Percentiles rank a stretch among this genome's conserved stretches.
Evolutionary conservation across 805 yeast genomes (phyloP).

Genomic region (Zygoascus tannicola): DNA sequence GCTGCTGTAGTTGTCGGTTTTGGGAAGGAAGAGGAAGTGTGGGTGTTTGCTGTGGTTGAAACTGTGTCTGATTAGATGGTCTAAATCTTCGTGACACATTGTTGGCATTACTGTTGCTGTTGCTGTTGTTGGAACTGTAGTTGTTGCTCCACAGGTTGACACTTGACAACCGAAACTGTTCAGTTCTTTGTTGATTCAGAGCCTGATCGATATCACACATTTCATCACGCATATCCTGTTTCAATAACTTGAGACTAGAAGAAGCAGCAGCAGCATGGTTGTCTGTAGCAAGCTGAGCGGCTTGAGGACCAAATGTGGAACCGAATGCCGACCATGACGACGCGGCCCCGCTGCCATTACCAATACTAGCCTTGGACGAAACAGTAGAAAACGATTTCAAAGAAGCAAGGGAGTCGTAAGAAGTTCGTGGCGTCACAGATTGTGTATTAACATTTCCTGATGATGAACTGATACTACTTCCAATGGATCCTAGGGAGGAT

Average conservation of each 20-base stretch:
- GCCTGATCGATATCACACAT: neutral
- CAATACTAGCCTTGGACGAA: conserved; percentile 1
- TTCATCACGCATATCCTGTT: neutral
- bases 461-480: neutral
- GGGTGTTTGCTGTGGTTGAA: too few species aligned
- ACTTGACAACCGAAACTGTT: neutral
- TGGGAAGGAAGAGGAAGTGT: neutral
- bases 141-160: neutral
- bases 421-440: conserved; percentile 6
- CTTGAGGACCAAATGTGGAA: neutral
- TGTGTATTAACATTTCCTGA: neutral
- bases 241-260: neutral
- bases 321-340: neutral
- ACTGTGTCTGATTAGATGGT: too few species aligned
- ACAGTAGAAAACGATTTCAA: conserved; percentile 9
- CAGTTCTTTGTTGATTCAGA: neutral
- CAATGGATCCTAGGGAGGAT: neutral
- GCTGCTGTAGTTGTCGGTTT: neutral
- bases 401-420: conserved; percentile 16
- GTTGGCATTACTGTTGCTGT: neutral
- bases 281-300: conserved; percentile 3
- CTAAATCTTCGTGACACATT: too few species aligned
- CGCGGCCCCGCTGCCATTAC: neutral
- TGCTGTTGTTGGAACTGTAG: neutral
- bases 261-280: neutral